Evolutionary conservation across 352 stramenopile species (phyloP).

Genomic region (Phytophthora pseudosyringae): DNA sequence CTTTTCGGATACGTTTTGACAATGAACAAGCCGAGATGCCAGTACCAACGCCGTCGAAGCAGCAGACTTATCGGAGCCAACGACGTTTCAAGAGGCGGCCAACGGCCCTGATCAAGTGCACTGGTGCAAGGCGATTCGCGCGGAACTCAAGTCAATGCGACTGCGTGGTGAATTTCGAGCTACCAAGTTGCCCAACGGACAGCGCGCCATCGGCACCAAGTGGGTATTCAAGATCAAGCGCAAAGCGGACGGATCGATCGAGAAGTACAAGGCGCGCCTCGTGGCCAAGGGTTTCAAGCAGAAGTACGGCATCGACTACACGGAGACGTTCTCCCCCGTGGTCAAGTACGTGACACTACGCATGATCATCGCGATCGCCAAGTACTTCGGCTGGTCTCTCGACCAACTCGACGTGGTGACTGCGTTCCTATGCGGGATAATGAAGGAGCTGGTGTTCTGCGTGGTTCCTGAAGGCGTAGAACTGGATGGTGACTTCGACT

Average conservation of each 20-base stretch:
- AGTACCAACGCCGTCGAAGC: too few relatives aligned
- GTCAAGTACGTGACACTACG: too few relatives aligned
- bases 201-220: constrained; percentile 22
- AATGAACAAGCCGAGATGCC: too few relatives aligned
- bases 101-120: constrained; percentile 17
- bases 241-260: constrained; percentile 40
- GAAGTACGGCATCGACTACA: neutral
- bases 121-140: constrained; percentile 24
- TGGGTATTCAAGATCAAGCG: constrained; percentile 50
- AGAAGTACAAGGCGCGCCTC: constrained; percentile 27
- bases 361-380: neutral
- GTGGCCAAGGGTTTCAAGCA: constrained; percentile 23
- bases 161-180: constrained; percentile 22
- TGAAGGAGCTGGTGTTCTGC: neutral
- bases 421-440: neutral
- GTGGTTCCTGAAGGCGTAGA: too few relatives aligned
- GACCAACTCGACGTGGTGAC: neutral
- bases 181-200: constrained; percentile 7
- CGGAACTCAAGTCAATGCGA: constrained; percentile 22
- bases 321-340: neutral
- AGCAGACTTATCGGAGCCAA: too few relatives aligned
- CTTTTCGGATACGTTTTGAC: too few relatives aligned
- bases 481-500: too few relatives aligned
- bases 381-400: neutral
- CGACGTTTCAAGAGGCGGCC: neutral